phyloP scores from a whole-genome alignment of 2,329 filamentous ascomycete species.

The Gliomastix tumulicola region DNA sequence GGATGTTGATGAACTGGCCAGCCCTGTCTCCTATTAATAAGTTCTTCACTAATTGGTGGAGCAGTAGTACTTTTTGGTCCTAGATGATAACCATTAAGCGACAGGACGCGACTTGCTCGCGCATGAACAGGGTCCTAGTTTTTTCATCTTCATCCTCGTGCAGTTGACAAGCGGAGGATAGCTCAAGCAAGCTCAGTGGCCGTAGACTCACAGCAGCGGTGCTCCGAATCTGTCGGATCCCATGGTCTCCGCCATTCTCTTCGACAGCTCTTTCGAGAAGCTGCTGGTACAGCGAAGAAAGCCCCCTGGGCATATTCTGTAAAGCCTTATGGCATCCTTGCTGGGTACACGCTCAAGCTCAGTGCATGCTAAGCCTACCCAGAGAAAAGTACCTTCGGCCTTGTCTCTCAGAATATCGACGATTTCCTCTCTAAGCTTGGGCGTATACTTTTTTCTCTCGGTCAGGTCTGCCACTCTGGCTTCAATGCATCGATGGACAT shows the following conservation, averaged over 20 bases:
- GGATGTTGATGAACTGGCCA: neutral
- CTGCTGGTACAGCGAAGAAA: constrained; percentile 8
- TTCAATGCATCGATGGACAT: neutral
- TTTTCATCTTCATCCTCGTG: constrained; percentile 6
- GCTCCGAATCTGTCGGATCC: constrained; percentile 5
- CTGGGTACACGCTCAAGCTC: constrained; percentile 10
- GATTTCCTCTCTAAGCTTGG: constrained; percentile 7
- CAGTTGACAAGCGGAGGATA: constrained; percentile 7
- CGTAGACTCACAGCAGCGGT: constrained; percentile 4
- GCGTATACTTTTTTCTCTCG: neutral
- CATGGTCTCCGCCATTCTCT: neutral
- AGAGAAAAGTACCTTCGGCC: constrained; percentile 14
- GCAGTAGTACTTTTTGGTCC: constrained; percentile 5
- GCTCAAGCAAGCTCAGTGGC: constrained; percentile 8
- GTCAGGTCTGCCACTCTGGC: neutral
- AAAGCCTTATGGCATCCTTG: constrained; percentile 11
- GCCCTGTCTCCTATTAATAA: constrained; percentile 4
- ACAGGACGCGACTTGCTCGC: constrained; percentile 7
- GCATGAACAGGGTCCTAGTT: constrained; percentile 6
- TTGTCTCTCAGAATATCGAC: constrained; percentile 10
- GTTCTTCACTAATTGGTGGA: constrained; percentile 10
- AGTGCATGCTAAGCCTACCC: constrained; percentile 13
- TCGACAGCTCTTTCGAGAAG: constrained; percentile 6
- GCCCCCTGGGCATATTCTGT: constrained; percentile 10
- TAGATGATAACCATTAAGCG: constrained; percentile 5